phyloP scores from a whole-genome alignment of 306 rosid species.

The Glycine soja region DNA sequence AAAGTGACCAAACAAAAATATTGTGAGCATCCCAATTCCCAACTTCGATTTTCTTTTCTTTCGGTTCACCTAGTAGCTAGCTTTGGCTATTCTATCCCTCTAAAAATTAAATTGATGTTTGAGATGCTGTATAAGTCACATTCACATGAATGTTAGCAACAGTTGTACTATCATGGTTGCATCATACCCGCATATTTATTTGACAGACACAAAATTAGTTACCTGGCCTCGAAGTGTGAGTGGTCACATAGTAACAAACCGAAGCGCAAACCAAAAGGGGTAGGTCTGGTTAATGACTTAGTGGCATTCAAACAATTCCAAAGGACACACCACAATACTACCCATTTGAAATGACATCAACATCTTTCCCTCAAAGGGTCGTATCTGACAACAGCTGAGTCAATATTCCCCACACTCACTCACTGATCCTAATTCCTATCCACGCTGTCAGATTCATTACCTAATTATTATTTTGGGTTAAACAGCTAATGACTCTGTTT shows the following conservation, averaged over 20 bases:
- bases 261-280: not conserved
- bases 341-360: constrained; percentile 48
- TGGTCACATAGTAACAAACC: constrained; percentile 13
- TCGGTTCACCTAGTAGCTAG: not conserved
- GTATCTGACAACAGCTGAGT: constrained; percentile 39
- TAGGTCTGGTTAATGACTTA: constrained; percentile 30
- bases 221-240: constrained; percentile 26
- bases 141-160: constrained; percentile 52
- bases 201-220: not conserved
- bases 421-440: not conserved
- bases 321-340: constrained; percentile 42
- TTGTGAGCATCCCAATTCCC: constrained; percentile 32
- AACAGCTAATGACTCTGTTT: constrained; percentile 23
- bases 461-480: constrained; percentile 45
- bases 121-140: constrained; percentile 48
- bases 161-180: constrained; percentile 46
- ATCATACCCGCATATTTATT: constrained; percentile 44
- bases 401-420: constrained; percentile 33
- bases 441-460: constrained; percentile 3
- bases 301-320: constrained; percentile 31
- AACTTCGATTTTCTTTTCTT: not conserved
- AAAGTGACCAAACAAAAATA: constrained; percentile 37
- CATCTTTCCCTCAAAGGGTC: constrained; percentile 38
- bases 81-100: not conserved
- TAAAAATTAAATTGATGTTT: not conserved